Evolutionary conservation across 2,329 filamentous ascomycete genomes (phyloP).

Genomic region (Pestalotiopsis sp.): DNA sequence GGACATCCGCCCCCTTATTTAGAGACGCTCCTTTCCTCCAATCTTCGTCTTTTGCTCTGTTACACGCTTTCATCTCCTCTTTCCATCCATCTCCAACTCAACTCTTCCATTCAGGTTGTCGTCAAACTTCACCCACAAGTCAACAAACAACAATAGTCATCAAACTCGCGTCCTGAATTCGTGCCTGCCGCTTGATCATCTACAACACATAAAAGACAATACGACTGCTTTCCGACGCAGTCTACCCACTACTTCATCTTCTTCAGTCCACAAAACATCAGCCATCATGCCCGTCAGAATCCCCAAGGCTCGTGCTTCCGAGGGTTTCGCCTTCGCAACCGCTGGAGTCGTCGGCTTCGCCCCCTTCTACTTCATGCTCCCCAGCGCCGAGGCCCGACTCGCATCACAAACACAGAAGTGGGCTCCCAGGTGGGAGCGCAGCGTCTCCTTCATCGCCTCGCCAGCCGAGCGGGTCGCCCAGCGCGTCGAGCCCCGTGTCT

Average conservation of each 20-base stretch:
- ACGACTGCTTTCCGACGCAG: background rate
- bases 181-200: background rate
- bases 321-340: slow-evolving; percentile 55
- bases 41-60: slow-evolving; percentile 7
- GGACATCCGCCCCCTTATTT: slow-evolving; percentile 7
- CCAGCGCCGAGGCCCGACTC: slow-evolving; percentile 57
- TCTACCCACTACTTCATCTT: slow-evolving; percentile 16
- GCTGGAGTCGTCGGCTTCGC: slow-evolving; percentile 57
- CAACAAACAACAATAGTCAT: slow-evolving; percentile 6
- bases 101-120: slow-evolving; percentile 1
- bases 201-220: background rate
- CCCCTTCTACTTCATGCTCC: slow-evolving; percentile 60
- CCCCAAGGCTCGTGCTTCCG: slow-evolving; percentile 49
- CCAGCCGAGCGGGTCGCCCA: slow-evolving; percentile 50
- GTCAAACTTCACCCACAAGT: slow-evolving; percentile 9
- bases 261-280: slow-evolving; percentile 16
- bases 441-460: slow-evolving; percentile 55
- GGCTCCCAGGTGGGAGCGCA: slow-evolving; percentile 63
- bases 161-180: background rate
- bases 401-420: slow-evolving; percentile 57
- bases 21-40: slow-evolving; percentile 9
- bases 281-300: slow-evolving; percentile 54
- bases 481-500: slow-evolving; percentile 50
- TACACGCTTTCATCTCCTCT: slow-evolving; percentile 7
- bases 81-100: slow-evolving; percentile 6